A percentile compares a stretch with the other conserved stretches of the same genome.
These are phyloP conservation scores for Claviceps capensis DNA, from an alignment of 2,329 filamentous ascomycete species.

Conservation along the genomic window DNA sequence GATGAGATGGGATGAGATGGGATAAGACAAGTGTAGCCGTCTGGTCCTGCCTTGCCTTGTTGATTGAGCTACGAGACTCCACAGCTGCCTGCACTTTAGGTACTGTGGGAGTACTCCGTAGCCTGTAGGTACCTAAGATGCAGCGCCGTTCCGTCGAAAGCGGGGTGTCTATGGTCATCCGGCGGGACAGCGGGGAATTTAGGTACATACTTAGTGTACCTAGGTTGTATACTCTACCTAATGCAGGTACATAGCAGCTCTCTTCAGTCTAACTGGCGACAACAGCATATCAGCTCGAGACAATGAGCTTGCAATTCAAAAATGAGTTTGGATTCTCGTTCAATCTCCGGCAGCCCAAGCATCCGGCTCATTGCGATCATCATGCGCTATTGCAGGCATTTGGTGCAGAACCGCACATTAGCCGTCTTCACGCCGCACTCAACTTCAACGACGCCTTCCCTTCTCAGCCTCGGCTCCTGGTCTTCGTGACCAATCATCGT, in stretches of 20 bases:
- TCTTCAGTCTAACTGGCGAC: background rate
- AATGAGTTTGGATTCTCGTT: too few species aligned
- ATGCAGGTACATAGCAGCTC: background rate
- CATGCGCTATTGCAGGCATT: background rate
- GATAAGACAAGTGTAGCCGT: background rate
- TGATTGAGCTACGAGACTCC: background rate
- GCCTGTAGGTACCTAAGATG: background rate
- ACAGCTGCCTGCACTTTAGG: background rate
- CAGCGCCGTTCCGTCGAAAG: background rate
- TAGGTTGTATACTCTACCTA: too few species aligned
- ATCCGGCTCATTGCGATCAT: too few species aligned
- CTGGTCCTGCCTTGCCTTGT: background rate
- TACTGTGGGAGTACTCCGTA: background rate
- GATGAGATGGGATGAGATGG: background rate
- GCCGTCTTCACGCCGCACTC: background rate
- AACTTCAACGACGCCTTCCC: background rate
- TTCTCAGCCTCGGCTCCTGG: background rate
- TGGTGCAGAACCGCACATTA: background rate
- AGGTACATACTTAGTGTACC: too few species aligned
- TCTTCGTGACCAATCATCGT: slow-evolving; percentile 16
- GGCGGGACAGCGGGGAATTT: background rate
- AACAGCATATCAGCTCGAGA: too few species aligned
- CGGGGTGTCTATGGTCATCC: background rate
- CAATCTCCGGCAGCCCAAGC: too few species aligned
- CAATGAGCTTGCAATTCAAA: too few species aligned